Evolutionary conservation across 192 early-diverging fungal genomes (phyloP).

Genomic region (Coemansia sp.): DNA sequence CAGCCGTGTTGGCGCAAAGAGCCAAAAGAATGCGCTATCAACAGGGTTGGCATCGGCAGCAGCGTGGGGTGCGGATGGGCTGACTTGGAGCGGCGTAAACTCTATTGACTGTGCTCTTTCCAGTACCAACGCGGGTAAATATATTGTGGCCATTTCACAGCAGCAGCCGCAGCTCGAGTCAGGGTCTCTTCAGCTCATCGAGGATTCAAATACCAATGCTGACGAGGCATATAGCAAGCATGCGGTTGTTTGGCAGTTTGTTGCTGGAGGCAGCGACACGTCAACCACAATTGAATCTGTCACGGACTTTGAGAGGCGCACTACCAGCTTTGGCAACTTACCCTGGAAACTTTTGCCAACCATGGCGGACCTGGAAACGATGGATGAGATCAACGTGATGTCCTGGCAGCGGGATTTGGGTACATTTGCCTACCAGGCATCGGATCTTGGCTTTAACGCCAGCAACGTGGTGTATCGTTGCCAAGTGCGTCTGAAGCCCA

Average conservation of each 20-base stretch:
- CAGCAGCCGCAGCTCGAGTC: constrained; percentile 13
- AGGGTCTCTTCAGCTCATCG: neutral
- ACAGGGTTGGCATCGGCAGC: constrained; percentile 7
- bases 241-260: constrained; percentile 29
- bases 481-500: constrained; percentile 48
- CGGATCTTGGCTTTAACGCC: constrained; percentile 62
- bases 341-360: constrained; percentile 56
- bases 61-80: constrained; percentile 44
- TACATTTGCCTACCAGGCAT: constrained; percentile 55
- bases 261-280: neutral
- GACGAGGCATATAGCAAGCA: constrained; percentile 4
- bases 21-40: neutral
- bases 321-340: constrained; percentile 40
- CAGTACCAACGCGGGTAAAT: neutral
- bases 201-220: neutral
- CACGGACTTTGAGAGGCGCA: constrained; percentile 33
- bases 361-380: constrained; percentile 47
- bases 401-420: constrained; percentile 49
- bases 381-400: constrained; percentile 54
- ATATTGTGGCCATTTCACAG: constrained; percentile 18
- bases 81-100: constrained; percentile 6
- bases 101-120: constrained; percentile 12
- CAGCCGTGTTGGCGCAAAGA: neutral
- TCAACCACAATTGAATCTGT: constrained; percentile 8
- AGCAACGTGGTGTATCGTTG: constrained; percentile 66